Base-by-base conservation (phyloP, 306 rosid genomes). In the Arachis stenosperma region DNA sequence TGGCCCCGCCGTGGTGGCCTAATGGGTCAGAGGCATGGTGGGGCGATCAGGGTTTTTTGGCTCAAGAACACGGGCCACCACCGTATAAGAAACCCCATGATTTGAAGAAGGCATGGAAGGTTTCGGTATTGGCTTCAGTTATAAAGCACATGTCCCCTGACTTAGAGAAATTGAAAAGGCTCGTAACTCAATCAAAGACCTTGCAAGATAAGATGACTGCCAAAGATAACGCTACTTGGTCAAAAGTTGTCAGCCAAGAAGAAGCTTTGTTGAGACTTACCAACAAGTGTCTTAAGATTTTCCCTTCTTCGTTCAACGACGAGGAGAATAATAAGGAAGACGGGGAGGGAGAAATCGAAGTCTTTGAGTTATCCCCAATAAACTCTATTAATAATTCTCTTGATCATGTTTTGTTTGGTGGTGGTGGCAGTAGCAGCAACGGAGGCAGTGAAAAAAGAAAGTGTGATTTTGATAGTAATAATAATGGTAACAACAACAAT, bases 1-100 rank as follows among this genome's bases (percentile, higher is more conserved):
- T 87, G 0, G 75, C 82, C 4, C 90, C 91, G 71, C 83, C 90
- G 0, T 89, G 92, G 90, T 89, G 97, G 97, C 90, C 91, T 27
- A 87, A 68, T 0, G 88, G 88, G 2, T 15, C 5, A 1, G 88
- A 89, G 60, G 0, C 70, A 7, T 79, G 83, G 83, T 79, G 83
- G 97, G 92, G 92, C 0, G 74, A 88, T 4, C 84, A 86, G 33
- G 91, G 93, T 6, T 57, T 78, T 0, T 1, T 72, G 29, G 81
- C 90, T 9, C 80, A 79, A 3, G 89, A 88, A 6, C 56, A 84
- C 4, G 93, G 88, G 0, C 80, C 84, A 1, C 96, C 91, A 0
- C 91, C 93, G 12, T 87, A 83, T 42, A 81, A 70, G 50, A 92
- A 92, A 57, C 88, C 91, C 6, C 90, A 86, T 41, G 88, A 86